Base-by-base conservation (phyloP, 208 protist genomes). In the Leishmania tropica region DNA sequence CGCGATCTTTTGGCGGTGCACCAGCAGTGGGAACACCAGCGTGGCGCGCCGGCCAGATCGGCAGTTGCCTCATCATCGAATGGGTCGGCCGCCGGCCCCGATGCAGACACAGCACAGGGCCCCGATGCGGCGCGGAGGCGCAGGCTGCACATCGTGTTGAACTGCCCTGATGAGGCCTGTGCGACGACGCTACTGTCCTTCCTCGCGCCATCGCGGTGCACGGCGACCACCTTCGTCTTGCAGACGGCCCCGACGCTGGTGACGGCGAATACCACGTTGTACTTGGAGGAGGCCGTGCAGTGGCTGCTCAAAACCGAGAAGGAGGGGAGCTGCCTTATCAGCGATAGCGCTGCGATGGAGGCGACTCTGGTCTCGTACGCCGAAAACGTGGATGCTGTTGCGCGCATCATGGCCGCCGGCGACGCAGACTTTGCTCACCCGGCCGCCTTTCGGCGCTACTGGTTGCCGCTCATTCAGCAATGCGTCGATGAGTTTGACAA, bases 201-300 rank as follows among this genome's bases (percentile, higher is more conserved):
- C 75, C 94, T 98, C 80, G 64, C 56, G 62, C 48, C 87, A 17
- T 75, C 71, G n/a, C 76, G 75, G 40, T 84, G 80, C 83, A 83
- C 75, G 37, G 71, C 80, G 1, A 81, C 85, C 4, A 81, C 75
- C 37, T 80, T 83, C 51, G 68, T 62, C 2, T 73, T 82, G 54
- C 79, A 85, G 56, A 45, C 82, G 13, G 48, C 80, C 28, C 67
- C 85, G 2, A 4, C 53, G 2, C 72, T 85, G 7, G 0, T 82
- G 6, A 83, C 67, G 13, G n/a, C 75, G 24, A 71, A 80, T 13
- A 78, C 79, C 40, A 86, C 94, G 24, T 64, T 96, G 35, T 90
- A 96, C 79, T 82, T 97, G 47, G 93, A 98, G 60, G 95, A 98
- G 73, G 90, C 92, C 2, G 87, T 97, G 54, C 89, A 95, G 82